These are phyloP conservation scores for Corynespora cassiicola DNA, from an alignment of 2,329 filamentous ascomycete species.

Conservation along the genomic window DNA sequence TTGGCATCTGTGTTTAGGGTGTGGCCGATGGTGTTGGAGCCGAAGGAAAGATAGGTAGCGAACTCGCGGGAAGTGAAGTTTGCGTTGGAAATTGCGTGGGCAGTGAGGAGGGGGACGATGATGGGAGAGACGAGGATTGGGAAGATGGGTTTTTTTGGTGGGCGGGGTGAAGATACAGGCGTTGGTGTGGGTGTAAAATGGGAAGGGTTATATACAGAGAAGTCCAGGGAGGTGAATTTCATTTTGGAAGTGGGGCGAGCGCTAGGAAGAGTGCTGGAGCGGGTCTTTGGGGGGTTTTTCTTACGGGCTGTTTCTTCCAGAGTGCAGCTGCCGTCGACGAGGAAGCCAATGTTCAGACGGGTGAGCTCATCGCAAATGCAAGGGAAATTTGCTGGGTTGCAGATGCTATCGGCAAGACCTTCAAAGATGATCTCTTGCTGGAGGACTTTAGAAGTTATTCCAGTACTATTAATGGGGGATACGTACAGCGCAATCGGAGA, in stretches of 20 bases:
- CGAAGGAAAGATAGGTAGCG: too few species aligned
- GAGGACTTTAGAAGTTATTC: neutral
- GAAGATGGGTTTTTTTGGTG: neutral
- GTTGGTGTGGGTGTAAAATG: neutral
- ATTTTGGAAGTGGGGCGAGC: neutral
- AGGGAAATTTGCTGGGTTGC: slow-evolving; percentile 21
- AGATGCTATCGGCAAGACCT: slow-evolving; percentile 19
- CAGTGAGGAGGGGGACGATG: slow-evolving; percentile 1
- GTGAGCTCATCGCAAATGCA: slow-evolving; percentile 29
- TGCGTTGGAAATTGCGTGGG: neutral
- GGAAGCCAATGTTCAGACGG: slow-evolving; percentile 6
- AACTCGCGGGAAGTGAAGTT: too few species aligned
- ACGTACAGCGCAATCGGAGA: slow-evolving; percentile 21
- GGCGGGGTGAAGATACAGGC: neutral
- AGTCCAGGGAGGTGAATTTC: too few species aligned
- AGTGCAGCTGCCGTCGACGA: slow-evolving; percentile 6
- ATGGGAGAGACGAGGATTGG: too few species aligned
- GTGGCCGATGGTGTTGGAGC: too few species aligned
- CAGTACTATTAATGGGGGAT: neutral
- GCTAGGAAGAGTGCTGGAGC: neutral
- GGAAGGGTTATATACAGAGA: too few species aligned
- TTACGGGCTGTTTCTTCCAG: slow-evolving; percentile 8
- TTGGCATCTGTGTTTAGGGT: too few species aligned
- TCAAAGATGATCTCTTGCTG: slow-evolving; percentile 28
- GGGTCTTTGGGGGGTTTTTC: neutral